phyloP scores from a whole-genome alignment of 2,329 filamentous ascomycete species.

The Phyllosticta citriasiana region DNA sequence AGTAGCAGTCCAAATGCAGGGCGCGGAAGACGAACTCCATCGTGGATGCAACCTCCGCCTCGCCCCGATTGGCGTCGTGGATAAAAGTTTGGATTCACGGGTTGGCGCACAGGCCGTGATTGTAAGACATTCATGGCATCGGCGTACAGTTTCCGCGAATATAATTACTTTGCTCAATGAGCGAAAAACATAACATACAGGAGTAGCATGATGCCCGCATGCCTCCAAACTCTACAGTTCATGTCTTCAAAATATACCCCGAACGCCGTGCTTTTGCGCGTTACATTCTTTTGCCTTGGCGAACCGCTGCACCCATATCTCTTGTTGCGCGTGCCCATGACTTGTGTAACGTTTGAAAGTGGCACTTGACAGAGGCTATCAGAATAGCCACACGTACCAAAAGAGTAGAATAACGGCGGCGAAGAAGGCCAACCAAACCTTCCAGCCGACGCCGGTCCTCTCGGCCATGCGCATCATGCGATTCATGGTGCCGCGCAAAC shows the following conservation, averaged over 20 bases:
- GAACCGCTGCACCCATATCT: neutral
- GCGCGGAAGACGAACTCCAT: neutral
- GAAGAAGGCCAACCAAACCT: slow-evolving; percentile 86
- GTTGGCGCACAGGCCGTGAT: too few relatives aligned
- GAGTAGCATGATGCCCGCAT: neutral
- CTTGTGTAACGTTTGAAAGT: neutral
- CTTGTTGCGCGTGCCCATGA: slow-evolving; percentile 3
- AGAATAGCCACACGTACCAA: slow-evolving; percentile 87
- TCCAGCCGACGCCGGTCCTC: slow-evolving; percentile 90
- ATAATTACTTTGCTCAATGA: neutral
- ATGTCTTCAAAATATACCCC: neutral
- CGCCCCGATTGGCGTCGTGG: slow-evolving; percentile 2
- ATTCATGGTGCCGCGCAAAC: slow-evolving; percentile 88
- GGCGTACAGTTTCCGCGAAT: too few relatives aligned
- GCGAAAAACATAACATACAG: neutral
- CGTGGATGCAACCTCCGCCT: slow-evolving; percentile 9
- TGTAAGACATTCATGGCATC: too few relatives aligned
- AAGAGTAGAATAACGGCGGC: slow-evolving; percentile 73
- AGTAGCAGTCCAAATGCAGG: slow-evolving; percentile 3
- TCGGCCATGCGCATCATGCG: slow-evolving; percentile 95
- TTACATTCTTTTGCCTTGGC: neutral
- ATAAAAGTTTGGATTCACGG: neutral
- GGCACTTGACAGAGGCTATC: neutral
- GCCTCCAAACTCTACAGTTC: neutral
- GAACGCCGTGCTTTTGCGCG: slow-evolving; percentile 9